These are phyloP conservation scores for Melastoma malabathricum DNA, from an alignment of 345 rosid species.

Conservation along the genomic window DNA sequence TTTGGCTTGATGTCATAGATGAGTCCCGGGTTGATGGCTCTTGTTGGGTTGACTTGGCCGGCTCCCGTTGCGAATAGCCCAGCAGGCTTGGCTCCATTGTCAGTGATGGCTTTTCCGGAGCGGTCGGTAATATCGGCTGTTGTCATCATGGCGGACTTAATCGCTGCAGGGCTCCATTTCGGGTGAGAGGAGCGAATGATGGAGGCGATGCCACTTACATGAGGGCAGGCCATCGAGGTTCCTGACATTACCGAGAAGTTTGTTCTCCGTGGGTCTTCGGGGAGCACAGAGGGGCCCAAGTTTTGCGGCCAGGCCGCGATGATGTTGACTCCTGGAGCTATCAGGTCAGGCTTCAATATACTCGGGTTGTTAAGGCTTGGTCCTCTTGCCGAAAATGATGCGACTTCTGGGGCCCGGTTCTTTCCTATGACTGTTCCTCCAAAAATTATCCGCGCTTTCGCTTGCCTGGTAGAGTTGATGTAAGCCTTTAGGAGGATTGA, in stretches of 20 bases:
- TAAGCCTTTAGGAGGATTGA: constrained; percentile 48
- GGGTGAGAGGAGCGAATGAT: constrained; percentile 61
- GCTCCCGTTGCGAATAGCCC: constrained; percentile 62
- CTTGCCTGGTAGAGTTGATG: constrained; percentile 43
- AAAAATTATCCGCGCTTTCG: constrained; percentile 54
- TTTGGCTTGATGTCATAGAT: constrained; percentile 57
- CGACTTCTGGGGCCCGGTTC: constrained; percentile 69
- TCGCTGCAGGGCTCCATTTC: constrained; percentile 73
- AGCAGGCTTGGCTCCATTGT: constrained; percentile 41
- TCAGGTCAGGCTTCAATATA: constrained; percentile 73
- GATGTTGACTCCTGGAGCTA: constrained; percentile 90
- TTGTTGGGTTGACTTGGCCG: constrained; percentile 71
- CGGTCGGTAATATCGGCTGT: constrained; percentile 59
- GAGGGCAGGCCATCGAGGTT: constrained; percentile 98
- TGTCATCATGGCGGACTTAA: constrained; percentile 88
- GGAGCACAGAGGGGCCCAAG: constrained; percentile 68
- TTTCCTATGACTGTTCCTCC: constrained; percentile 58
- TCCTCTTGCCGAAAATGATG: constrained; percentile 87
- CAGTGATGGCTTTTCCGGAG: constrained; percentile 55
- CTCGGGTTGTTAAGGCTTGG: constrained; percentile 63
- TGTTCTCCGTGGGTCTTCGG: constrained; percentile 70
- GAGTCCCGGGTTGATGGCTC: constrained; percentile 72
- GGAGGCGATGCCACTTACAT: constrained; percentile 72
- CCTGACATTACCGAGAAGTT: constrained; percentile 93
- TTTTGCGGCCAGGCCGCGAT: constrained; percentile 99